Percentiles rank a stretch among this genome's conserved stretches.
phyloP scores from a whole-genome alignment of 768 basidiomycete genomes.

The Hemileccinum rubropunctum region DNA sequence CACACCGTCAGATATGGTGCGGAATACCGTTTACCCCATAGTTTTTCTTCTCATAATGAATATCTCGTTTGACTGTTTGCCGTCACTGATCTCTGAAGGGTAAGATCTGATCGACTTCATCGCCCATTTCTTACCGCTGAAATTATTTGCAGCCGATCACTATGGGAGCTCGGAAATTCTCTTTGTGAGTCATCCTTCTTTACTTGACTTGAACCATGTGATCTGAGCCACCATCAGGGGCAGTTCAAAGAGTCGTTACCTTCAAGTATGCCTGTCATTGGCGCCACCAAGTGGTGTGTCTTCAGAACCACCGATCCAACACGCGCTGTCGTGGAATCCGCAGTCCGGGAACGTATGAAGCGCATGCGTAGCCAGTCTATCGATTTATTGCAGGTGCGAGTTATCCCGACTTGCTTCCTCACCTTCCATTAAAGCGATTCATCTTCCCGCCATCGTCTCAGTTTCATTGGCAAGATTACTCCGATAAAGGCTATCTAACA shows the following conservation, averaged over 20 bases:
- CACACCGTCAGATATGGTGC: slow-evolving; percentile 53
- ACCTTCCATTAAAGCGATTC: neutral
- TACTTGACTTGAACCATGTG: neutral
- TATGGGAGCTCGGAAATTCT: slow-evolving; percentile 83
- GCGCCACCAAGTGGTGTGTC: slow-evolving; percentile 87
- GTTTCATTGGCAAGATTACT: slow-evolving; percentile 82
- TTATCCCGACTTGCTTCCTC: neutral
- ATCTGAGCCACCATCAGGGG: slow-evolving; percentile 45
- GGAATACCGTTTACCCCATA: slow-evolving; percentile 18
- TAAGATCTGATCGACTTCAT: slow-evolving; percentile 11
- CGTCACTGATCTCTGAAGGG: slow-evolving; percentile 21
- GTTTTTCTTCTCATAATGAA: slow-evolving; percentile 15
- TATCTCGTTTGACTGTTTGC: neutral
- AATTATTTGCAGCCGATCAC: slow-evolving; percentile 63
- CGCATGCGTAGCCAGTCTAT: slow-evolving; percentile 59
- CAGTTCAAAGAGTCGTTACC: slow-evolving; percentile 55
- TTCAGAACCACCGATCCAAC: slow-evolving; percentile 55
- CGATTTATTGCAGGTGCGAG: slow-evolving; percentile 69
- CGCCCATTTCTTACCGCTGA: slow-evolving; percentile 8
- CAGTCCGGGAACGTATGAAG: slow-evolving; percentile 65
- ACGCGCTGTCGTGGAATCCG: slow-evolving; percentile 55
- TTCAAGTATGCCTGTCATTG: slow-evolving; percentile 45
- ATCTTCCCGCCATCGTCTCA: slow-evolving; percentile 23
- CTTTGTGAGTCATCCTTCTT: slow-evolving; percentile 49
- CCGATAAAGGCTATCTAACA: slow-evolving; percentile 45